Percentiles rank a stretch among this genome's conserved stretches.
Conservation (phyloP, 345 rosid genomes). For the Citrus sinensis region DVS_A1.0 CM039164.1:17431501-17432000, state of each 20-base stretch:
- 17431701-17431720: slow-evolving; percentile 15
- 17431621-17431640: slow-evolving; percentile 27
- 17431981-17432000: not conserved
- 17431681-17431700: slow-evolving; percentile 54
- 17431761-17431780: slow-evolving; percentile 43
- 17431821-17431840: slow-evolving; percentile 68
- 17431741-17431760: slow-evolving; percentile 41
- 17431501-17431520: slow-evolving; percentile 63
- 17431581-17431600: slow-evolving; percentile 47
- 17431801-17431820: slow-evolving; percentile 71
- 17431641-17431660: slow-evolving; percentile 20
- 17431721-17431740: slow-evolving; percentile 23
- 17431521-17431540: slow-evolving; percentile 53
- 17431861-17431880: slow-evolving; percentile 10
- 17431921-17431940: not conserved
- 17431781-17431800: slow-evolving; percentile 61
- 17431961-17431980: slow-evolving; percentile 25
- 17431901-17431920: not conserved
- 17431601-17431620: slow-evolving; percentile 30
- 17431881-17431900: slow-evolving; percentile 27
- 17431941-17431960: not conserved
- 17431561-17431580: slow-evolving; percentile 33
- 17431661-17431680: slow-evolving; percentile 26
- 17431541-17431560: slow-evolving; percentile 81
- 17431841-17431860: slow-evolving; percentile 26